Conservation (phyloP, 164 flowering plant genomes). For the Chimonanthus salicifolius region DNA sequence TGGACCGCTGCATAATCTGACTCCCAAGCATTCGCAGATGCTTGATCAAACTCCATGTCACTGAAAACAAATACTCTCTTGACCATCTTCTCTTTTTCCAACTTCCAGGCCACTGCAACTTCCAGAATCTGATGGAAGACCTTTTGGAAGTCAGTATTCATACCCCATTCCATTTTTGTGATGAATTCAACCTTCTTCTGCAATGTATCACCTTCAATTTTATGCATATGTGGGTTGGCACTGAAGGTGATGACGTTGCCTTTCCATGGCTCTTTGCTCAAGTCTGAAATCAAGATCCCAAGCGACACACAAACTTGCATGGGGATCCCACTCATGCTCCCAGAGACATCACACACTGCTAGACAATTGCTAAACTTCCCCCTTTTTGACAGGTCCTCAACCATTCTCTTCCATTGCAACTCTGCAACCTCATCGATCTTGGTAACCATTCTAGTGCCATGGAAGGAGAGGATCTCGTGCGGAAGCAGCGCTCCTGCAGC, state of each 20-base stretch:
- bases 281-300: conserved; percentile 24
- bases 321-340: conserved; percentile 26
- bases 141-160: conserved; percentile 26
- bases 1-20: conserved; percentile 38
- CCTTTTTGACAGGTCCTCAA: conserved; percentile 25
- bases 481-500: conserved; percentile 59
- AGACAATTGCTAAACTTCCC: conserved; percentile 28
- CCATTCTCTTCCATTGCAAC: conserved; percentile 48
- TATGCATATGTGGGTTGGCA: conserved; percentile 20
- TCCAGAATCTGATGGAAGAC: conserved; percentile 27
- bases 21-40: conserved; percentile 34
- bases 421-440: conserved; percentile 31
- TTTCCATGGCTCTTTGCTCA: conserved; percentile 31
- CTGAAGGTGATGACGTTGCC: conserved; percentile 29
- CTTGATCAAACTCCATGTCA: conserved; percentile 59
- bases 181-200: conserved; percentile 14
- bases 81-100: conserved; percentile 26
- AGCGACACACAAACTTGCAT: conserved; percentile 27
- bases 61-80: conserved; percentile 54
- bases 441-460: neutral
- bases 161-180: conserved; percentile 25
- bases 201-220: conserved; percentile 17
- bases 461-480: conserved; percentile 33
- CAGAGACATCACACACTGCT: conserved; percentile 30
- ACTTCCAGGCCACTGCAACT: conserved; percentile 14